phyloP scores from a whole-genome alignment of 306 rosid genomes.

The Acmispon strigosus region DNA sequence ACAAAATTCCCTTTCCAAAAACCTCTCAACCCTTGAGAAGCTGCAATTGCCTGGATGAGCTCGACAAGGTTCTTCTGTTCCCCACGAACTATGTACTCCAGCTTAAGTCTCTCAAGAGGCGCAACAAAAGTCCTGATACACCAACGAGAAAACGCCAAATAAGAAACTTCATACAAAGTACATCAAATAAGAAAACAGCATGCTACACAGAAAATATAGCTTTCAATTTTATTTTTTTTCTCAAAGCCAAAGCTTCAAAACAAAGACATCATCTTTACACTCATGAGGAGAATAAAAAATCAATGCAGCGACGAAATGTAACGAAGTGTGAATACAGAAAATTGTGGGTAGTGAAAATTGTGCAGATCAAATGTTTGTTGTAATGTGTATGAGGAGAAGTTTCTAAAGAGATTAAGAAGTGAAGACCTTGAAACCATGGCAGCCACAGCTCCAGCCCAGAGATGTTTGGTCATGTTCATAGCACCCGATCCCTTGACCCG shows the following conservation, averaged over 20 bases:
- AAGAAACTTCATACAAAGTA: background rate
- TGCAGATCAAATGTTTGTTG: no score
- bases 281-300: background rate
- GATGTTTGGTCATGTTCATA: constrained; percentile 73
- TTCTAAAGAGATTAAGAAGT: background rate
- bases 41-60: constrained; percentile 61
- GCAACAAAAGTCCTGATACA: constrained; percentile 83
- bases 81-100: constrained; percentile 90
- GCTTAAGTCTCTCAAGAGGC: constrained; percentile 94
- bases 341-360: no score
- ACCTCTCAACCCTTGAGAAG: constrained; percentile 86
- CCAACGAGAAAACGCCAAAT: constrained; percentile 2
- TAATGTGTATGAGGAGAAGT: no score
- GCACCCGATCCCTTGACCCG: constrained; percentile 45
- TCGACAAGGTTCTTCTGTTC: constrained; percentile 62
- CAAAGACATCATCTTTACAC: background rate
- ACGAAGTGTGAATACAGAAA: no score
- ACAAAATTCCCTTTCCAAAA: constrained; percentile 96
- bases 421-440: constrained; percentile 95
- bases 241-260: background rate
- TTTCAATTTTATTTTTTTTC: background rate
- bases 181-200: background rate
- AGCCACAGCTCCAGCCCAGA: constrained; percentile 88
- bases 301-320: no score
- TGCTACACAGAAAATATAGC: background rate